A percentile compares a stretch with the other conserved stretches of the same genome.
Conservation (phyloP, 2,329 filamentous ascomycete species). For the Chalaropsis ovoidea region DNA sequence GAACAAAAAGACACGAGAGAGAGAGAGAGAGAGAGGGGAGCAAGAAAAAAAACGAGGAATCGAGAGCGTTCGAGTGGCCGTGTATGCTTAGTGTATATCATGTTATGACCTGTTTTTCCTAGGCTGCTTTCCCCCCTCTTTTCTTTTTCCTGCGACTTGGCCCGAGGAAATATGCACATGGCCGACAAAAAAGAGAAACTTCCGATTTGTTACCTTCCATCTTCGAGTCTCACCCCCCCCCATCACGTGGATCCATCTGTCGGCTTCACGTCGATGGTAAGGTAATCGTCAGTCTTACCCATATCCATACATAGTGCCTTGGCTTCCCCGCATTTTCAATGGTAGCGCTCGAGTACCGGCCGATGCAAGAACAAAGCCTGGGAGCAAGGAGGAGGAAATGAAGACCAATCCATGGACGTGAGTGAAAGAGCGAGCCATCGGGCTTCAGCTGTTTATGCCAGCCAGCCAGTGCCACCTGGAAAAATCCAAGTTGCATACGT, state of each 20-base stretch:
- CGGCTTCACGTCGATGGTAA: background rate
- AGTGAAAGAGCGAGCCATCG: background rate
- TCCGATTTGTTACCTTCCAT: background rate
- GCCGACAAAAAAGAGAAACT: background rate
- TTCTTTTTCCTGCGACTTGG: background rate
- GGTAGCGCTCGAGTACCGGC: slow-evolving; percentile 4
- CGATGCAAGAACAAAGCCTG: background rate
- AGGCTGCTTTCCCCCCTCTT: background rate
- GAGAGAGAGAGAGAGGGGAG: too few species aligned
- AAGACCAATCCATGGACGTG: background rate
- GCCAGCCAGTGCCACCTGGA: background rate
- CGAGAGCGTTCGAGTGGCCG: background rate
- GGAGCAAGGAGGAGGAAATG: too few species aligned
- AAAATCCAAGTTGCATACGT: background rate
- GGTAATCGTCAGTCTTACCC: background rate
- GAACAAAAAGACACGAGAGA: background rate
- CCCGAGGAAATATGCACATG: background rate
- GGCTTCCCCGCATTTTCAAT: slow-evolving; percentile 7
- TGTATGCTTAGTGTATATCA: background rate
- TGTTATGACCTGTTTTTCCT: background rate
- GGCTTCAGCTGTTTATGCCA: background rate
- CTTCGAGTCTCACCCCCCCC: background rate
- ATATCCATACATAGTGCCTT: background rate
- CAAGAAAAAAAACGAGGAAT: too few species aligned
- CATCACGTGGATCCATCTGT: background rate